These are phyloP conservation scores for Bryoerythrophyllum caledonicum DNA, from an alignment of 225 moss, liverwort and hornwort species.

Conservation along the genomic window DNA sequence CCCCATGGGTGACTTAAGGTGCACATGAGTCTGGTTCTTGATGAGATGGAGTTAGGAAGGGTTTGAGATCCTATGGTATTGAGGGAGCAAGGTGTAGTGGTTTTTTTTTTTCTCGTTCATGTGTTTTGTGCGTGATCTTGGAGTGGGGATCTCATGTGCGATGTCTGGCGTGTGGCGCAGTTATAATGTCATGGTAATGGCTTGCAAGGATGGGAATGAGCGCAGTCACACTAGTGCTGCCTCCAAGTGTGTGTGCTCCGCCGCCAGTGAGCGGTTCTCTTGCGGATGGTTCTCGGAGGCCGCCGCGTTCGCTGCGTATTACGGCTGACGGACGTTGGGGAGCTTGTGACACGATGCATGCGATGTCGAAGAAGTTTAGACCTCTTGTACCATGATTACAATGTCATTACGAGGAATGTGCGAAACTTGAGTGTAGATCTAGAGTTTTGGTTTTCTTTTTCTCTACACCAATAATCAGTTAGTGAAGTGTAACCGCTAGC, in stretches of 20 bases:
- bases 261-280: slow-evolving; percentile 10
- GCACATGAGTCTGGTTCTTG: not conserved
- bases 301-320: slow-evolving; percentile 11
- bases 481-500: not conserved
- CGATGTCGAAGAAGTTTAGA: not conserved
- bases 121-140: not conserved
- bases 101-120: too few species aligned
- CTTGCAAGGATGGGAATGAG: not conserved
- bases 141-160: not conserved
- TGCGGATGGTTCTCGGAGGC: slow-evolving; percentile 30
- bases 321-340: slow-evolving; percentile 20
- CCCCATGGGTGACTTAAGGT: slow-evolving; percentile 30
- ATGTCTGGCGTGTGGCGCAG: slow-evolving; percentile 23
- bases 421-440: not conserved
- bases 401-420: slow-evolving; percentile 14
- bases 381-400: slow-evolving; percentile 13
- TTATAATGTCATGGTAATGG: slow-evolving; percentile 16
- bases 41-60: not conserved
- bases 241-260: not conserved
- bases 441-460: not conserved
- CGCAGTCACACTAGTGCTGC: slow-evolving; percentile 1
- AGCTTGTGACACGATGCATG: not conserved
- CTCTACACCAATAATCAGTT: slow-evolving; percentile 8
- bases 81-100: not conserved
- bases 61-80: not conserved